A percentile compares a stretch with the other conserved stretches of the same genome.
These are phyloP conservation scores for Bathelium albidoporum DNA, from an alignment of 495 filamentous ascomycete species.

Conservation along the genomic window DNA sequence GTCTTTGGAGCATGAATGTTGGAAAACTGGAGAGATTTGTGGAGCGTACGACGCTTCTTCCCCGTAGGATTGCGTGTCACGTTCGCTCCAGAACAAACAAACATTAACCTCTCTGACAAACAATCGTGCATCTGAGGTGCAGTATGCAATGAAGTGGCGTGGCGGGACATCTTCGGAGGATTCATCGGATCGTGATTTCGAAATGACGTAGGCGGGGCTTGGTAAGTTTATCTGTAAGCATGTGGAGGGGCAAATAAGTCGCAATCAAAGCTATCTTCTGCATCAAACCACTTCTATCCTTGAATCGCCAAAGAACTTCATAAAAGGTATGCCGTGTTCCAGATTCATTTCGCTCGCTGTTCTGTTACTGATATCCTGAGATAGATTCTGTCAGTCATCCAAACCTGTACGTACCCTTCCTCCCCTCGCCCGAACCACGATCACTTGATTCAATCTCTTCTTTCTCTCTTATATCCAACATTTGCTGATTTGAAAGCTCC, in stretches of 20 bases:
- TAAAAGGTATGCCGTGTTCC: too few relatives aligned
- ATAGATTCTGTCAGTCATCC: neutral
- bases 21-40: too few relatives aligned
- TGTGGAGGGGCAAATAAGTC: neutral
- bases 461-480: too few relatives aligned
- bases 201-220: slow-evolving; percentile 2
- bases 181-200: too few relatives aligned
- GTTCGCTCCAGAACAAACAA: too few relatives aligned
- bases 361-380: neutral
- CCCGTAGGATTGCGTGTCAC: too few relatives aligned
- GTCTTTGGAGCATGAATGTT: too few relatives aligned
- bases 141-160: neutral
- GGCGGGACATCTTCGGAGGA: neutral
- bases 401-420: neutral
- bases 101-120: too few relatives aligned
- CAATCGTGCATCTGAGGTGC: too few relatives aligned
- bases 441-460: neutral
- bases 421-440: neutral
- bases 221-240: neutral
- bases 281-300: neutral
- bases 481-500: too few relatives aligned
- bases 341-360: too few relatives aligned
- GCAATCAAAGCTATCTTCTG: neutral
- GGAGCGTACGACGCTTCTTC: too few relatives aligned
- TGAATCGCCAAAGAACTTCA: neutral